Percentiles rank a stretch among this genome's conserved stretches.
Evolutionary conservation across 2,329 filamentous ascomycete species (phyloP).

Genomic region (Aureobasidium sp.): DNA sequence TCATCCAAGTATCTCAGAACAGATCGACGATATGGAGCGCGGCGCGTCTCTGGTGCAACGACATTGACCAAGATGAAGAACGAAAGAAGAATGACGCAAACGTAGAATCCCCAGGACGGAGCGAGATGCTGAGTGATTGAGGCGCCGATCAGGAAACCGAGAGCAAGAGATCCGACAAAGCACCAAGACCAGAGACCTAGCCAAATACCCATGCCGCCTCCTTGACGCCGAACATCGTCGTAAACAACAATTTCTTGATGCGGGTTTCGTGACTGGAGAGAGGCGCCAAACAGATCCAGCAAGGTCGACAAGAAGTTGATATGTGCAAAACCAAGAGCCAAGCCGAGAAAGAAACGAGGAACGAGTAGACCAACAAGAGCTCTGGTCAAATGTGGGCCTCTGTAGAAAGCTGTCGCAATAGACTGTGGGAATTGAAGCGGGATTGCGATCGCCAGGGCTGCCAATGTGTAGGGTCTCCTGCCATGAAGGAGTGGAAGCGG

Average conservation of each 20-base stretch:
- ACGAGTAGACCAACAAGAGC: conserved; percentile 58
- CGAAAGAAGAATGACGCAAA: conserved; percentile 61
- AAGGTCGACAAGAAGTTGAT: conserved; percentile 69
- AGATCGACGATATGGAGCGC: conserved; percentile 61
- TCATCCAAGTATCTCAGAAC: conserved; percentile 55
- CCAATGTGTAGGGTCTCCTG: conserved; percentile 68
- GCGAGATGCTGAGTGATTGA: conserved; percentile 57
- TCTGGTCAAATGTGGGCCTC: conserved; percentile 47
- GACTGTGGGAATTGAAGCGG: conserved; percentile 72
- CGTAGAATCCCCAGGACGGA: conserved; percentile 69
- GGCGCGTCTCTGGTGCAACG: conserved; percentile 63
- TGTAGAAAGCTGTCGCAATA: conserved; percentile 51
- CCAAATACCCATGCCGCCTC: conserved; percentile 75
- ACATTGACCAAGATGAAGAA: conserved; percentile 63
- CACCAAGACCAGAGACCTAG: conserved; percentile 72
- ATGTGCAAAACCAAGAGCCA: conserved; percentile 65
- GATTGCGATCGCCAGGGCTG: conserved; percentile 60
- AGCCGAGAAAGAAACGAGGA: conserved; percentile 59
- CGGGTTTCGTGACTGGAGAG: conserved; percentile 63
- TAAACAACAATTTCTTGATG: conserved; percentile 64
- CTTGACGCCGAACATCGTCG: conserved; percentile 64
- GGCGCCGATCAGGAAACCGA: conserved; percentile 68
- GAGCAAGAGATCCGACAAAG: conserved; percentile 62
- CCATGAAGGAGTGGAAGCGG: conserved; percentile 68
- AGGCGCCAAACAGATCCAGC: conserved; percentile 69